Evolutionary conservation across 352 stramenopile genomes (phyloP).

Genomic region (Globisporangium paroecandrum): DNA sequence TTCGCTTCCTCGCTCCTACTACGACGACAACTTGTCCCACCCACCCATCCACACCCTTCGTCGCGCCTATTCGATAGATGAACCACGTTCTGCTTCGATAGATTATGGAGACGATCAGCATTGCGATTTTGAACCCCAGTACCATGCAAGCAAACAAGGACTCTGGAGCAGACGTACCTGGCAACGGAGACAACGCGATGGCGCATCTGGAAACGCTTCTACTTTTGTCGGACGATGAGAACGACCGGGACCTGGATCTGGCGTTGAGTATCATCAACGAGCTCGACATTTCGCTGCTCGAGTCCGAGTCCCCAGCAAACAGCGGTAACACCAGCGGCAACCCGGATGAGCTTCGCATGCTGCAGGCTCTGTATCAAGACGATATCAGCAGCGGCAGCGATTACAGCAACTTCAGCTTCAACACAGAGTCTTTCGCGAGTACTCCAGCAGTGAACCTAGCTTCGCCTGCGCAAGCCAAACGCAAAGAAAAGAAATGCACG

Average conservation of each 20-base stretch:
- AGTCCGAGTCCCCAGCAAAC: neutral
- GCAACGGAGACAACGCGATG: neutral
- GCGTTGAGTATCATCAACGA: constrained; percentile 18
- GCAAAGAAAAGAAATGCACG: constrained; percentile 15
- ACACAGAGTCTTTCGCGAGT: neutral
- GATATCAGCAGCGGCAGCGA: neutral
- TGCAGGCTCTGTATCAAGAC: constrained; percentile 3
- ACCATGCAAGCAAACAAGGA: neutral
- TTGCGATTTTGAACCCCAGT: neutral
- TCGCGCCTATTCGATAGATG: neutral
- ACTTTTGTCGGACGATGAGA: constrained; percentile 1
- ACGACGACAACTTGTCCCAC: neutral
- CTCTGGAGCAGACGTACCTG: neutral
- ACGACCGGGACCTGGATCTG: constrained; percentile 12
- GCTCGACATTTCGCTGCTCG: constrained; percentile 13
- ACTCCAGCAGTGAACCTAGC: neutral
- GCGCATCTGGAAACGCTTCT: constrained; percentile 3
- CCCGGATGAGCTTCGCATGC: constrained; percentile 2
- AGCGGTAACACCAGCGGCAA: neutral
- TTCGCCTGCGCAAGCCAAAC: neutral
- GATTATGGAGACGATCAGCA: constrained; percentile 12
- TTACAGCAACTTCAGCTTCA: neutral
- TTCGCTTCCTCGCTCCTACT: neutral
- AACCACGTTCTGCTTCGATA: neutral
- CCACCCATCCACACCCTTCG: neutral